Evolutionary conservation across 768 basidiomycete species (phyloP), one percentile per base, ranked within the genome.

Genomic region (Postia placenta): DNA sequence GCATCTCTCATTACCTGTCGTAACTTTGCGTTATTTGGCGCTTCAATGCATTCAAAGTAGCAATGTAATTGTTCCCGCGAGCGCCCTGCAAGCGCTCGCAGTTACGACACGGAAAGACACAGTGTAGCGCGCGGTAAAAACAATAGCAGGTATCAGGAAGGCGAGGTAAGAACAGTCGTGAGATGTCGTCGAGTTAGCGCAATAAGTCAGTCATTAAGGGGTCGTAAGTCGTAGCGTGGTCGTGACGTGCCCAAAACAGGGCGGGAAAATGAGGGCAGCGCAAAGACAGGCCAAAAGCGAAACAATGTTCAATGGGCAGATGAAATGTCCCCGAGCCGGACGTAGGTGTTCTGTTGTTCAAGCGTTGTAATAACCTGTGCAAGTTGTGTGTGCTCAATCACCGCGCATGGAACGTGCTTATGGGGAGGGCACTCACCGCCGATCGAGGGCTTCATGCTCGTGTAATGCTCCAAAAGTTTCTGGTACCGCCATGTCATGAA

Each of bases 401-500:
- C 42, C n/a, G n/a, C n/a, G n/a, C 30, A 45, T 17, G 45, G 14
- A 45, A 17, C 9, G 45, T 36, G 28, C 9, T 22, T 19, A 23
- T 40, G 46, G 25, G 39, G 22, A 42, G 23, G 24, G 5, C 20
- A 47, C 46, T 68, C 62, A 83, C 84, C 83, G 65, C 79, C 81
- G 66, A 74, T 78, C 28, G 80, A 77, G 46, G 80, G 79, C 59
- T 82, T 80, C 78, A 87, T 74, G 56, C 64, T 67, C 27, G 69
- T 63, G 67, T 87, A 87, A 65, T 83, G 77, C 65, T 82, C 79
- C 64, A 86, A 66, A 57, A 81, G 72, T 65, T 80, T 84, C 58
- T 76, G 75, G 76, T 79, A 87, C 48, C 84, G 74, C 85, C 84
- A 89, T 59, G 71, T 73, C 65, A 86, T 67, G 72, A 87, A 85